These are phyloP conservation scores for Boletus rubropictus DNA, from an alignment of 768 basidiomycete species.

Conservation along the genomic window DNA sequence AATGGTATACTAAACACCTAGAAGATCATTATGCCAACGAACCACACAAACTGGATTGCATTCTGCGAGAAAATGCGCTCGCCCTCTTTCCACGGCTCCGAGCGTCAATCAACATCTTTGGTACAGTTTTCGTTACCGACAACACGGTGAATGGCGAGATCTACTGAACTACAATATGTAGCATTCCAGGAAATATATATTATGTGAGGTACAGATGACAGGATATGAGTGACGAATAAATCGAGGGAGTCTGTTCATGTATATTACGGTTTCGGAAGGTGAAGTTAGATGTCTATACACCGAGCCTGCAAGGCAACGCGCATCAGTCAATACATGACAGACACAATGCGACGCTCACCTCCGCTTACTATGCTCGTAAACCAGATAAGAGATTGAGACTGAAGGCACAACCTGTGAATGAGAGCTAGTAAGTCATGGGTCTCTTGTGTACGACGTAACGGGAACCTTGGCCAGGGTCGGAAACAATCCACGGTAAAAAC, in stretches of 20 bases:
- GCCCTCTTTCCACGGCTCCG: slow-evolving; percentile 44
- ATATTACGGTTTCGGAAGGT: slow-evolving; percentile 14
- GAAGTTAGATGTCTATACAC: slow-evolving; percentile 40
- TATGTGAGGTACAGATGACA: slow-evolving; percentile 25
- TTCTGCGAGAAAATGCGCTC: slow-evolving; percentile 49
- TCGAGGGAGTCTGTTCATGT: slow-evolving; percentile 21
- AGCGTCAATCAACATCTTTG: not conserved
- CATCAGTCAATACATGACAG: not conserved
- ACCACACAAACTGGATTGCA: slow-evolving; percentile 33
- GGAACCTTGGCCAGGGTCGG: slow-evolving; percentile 85
- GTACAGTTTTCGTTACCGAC: not conserved
- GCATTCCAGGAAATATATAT: slow-evolving; percentile 16
- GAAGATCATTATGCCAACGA: slow-evolving; percentile 43
- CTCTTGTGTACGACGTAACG: not conserved
- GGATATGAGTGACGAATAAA: slow-evolving; percentile 22
- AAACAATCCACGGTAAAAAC: slow-evolving; percentile 88
- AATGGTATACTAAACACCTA: slow-evolving; percentile 57
- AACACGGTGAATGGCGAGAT: not conserved
- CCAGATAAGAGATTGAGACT: slow-evolving; percentile 95
- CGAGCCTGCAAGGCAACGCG: slow-evolving; percentile 41
- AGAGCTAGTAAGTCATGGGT: slow-evolving; percentile 1
- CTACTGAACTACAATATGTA: slow-evolving; percentile 1
- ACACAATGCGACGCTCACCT: slow-evolving; percentile 40
- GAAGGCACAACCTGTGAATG: slow-evolving; percentile 77
- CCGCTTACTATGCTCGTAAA: slow-evolving; percentile 83